Evolutionary conservation across 2,329 filamentous ascomycete species (phyloP).

Genomic region (Fusarium kyushuense): DNA sequence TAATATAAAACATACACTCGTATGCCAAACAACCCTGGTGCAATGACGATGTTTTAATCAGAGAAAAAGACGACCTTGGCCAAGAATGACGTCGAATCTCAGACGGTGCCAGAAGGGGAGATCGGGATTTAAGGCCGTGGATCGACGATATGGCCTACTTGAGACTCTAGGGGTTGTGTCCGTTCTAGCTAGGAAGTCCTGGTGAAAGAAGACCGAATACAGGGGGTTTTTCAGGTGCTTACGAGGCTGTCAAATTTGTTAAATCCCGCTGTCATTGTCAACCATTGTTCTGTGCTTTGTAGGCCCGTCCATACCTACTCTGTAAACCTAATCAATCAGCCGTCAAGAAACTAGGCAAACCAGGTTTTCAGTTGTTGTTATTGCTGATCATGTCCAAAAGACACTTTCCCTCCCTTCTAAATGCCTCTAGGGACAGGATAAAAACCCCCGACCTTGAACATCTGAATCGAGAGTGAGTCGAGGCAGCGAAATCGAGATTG

Average conservation of each 20-base stretch:
- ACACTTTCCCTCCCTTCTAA: constrained; percentile 7
- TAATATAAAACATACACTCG: constrained; percentile 15
- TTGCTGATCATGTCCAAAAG: constrained; percentile 20
- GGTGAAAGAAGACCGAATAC: constrained; percentile 7
- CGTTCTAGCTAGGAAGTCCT: constrained; percentile 15
- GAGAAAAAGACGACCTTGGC: constrained; percentile 20
- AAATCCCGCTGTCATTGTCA: constrained; percentile 14
- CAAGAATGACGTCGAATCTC: constrained; percentile 46
- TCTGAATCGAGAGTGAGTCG: constrained; percentile 19
- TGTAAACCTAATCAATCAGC: constrained; percentile 10
- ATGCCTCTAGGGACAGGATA: constrained; percentile 30
- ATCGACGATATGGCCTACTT: constrained; percentile 43
- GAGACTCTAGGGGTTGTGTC: constrained; percentile 15
- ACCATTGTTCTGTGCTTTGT: neutral
- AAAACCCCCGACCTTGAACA: constrained; percentile 39
- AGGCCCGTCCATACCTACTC: neutral
- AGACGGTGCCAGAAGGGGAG: constrained; percentile 33
- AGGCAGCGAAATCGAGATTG: constrained; percentile 45
- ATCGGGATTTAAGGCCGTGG: constrained; percentile 46
- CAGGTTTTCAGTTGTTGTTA: constrained; percentile 18
- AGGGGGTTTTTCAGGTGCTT: constrained; percentile 5
- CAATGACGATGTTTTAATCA: constrained; percentile 42
- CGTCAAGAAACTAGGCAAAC: neutral
- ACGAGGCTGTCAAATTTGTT: neutral
- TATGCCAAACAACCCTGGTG: constrained; percentile 6